Percentiles rank a stretch among this genome's conserved stretches.
Evolutionary conservation across 768 basidiomycete species (phyloP).

Genomic region (Russula ochroleuca): DNA sequence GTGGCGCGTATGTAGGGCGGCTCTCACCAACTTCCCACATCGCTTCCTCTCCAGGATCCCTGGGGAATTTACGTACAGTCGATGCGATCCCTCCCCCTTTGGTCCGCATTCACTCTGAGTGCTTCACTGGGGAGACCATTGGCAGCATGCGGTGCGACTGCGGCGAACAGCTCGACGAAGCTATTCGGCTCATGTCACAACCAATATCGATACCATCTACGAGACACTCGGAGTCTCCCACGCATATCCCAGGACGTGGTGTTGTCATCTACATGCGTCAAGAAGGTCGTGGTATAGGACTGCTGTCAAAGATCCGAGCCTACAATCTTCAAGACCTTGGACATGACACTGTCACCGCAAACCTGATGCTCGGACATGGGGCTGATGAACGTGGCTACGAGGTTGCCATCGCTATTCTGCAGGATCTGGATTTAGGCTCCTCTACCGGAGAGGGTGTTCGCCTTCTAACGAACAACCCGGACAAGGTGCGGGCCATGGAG

Average conservation of each 20-base stretch:
- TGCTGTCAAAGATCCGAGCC: constrained; percentile 92
- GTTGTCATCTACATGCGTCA: constrained; percentile 94
- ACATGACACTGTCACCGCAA: constrained; percentile 98
- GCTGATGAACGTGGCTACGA: constrained; percentile 95
- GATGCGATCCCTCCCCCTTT: constrained; percentile 64
- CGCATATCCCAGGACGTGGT: constrained; percentile 74
- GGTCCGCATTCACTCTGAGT: constrained; percentile 95
- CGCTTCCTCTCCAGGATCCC: constrained; percentile 33
- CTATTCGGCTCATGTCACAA: constrained; percentile 82
- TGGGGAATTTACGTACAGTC: constrained; percentile 18
- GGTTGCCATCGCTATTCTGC: constrained; percentile 83
- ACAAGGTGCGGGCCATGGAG: constrained; percentile 86
- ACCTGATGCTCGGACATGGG: constrained; percentile 88
- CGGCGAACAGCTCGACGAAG: constrained; percentile 97
- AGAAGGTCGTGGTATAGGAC: constrained; percentile 95
- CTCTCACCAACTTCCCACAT: constrained; percentile 51
- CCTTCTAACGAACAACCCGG: constrained; percentile 95
- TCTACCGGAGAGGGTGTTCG: constrained; percentile 57
- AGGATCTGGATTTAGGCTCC: constrained; percentile 74
- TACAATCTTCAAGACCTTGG: constrained; percentile 98
- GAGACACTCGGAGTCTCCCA: constrained; percentile 33
- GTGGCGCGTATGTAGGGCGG: constrained; percentile 90
- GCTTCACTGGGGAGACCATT: constrained; percentile 97
- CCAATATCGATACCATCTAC: constrained; percentile 50
- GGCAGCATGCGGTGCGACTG: constrained; percentile 99